Evolutionary conservation across 73 alveolate species (phyloP), one percentile per base, ranked within the genome.

Genomic region (Uronychia setigera): DNA sequence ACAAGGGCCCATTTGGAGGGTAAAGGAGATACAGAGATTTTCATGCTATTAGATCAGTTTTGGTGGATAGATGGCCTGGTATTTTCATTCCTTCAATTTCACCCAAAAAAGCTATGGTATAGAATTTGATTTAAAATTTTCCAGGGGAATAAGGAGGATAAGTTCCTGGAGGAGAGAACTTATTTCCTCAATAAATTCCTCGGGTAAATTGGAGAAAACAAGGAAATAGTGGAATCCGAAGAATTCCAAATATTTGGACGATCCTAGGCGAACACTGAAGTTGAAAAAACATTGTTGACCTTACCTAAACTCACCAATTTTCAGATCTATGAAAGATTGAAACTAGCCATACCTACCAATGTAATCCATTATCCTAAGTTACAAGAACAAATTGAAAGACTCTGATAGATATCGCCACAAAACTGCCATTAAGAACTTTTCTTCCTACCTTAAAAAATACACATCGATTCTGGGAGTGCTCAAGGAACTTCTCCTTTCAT

Each of bases 11-110:
- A 29, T 76, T 76, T n/a, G 35, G 32, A 76, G 58, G 35, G 29
- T 76, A 25, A 9, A 80, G 94, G 46, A 84, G 94, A 32, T 88
- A 88, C 75, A 75, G 89, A 77, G 94, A 88, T 58, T 88, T 88
- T 67, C 46, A 28, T 26, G 82, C 92, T 0, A n/a, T 85, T 11
- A 79, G 92, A 35, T 35, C 46, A 27, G 78, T 33, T 59, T 78
- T 85, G 34, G 29, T 78, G 0, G 85, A 84, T 29, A 67, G 85
- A 28, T 84, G 91, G 91, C 91, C 91, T 33, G 91, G 91, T 1
- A 33, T 85, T 0, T 85, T 79, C 78, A 85, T 85, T 57, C 92
- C 92, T n/a, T 60, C 82, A 32, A 85, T 85, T 79, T 88, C 87
- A 31, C 82, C 29, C 28, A 76, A 28, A 32, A 76, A 76, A 5